These are phyloP conservation scores for Colletotrichum sp. DNA, from an alignment of 2,329 filamentous ascomycete species.

Conservation along the genomic window DNA sequence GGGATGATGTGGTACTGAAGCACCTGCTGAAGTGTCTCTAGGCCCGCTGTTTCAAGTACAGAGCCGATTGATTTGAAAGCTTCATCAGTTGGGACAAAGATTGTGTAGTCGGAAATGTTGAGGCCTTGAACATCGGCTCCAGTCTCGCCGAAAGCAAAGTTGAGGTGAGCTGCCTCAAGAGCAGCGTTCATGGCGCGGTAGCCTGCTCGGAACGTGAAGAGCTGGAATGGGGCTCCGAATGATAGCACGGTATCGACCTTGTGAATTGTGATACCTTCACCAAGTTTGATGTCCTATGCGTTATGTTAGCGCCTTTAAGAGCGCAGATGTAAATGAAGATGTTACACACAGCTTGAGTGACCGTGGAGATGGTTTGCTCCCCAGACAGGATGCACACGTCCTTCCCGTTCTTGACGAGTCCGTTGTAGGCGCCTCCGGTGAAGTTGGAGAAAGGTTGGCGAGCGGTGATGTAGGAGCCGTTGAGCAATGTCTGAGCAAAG, in stretches of 20 bases:
- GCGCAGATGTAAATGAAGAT: no score
- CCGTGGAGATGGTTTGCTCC: constrained; percentile 33
- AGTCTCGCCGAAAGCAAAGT: constrained; percentile 28
- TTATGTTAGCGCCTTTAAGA: background rate
- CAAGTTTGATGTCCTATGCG: constrained; percentile 31
- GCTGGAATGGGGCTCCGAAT: constrained; percentile 33
- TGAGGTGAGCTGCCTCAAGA: constrained; percentile 28
- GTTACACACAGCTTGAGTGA: constrained; percentile 33
- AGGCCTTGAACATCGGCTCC: constrained; percentile 21
- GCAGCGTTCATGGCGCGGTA: constrained; percentile 33
- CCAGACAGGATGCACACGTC: constrained; percentile 37
- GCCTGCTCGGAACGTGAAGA: constrained; percentile 31
- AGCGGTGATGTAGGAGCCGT: constrained; percentile 31
- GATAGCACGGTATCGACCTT: constrained; percentile 31
- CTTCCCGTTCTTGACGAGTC: constrained; percentile 33
- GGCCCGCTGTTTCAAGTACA: constrained; percentile 26
- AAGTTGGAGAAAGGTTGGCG: constrained; percentile 41
- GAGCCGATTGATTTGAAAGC: constrained; percentile 66
- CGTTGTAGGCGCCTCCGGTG: constrained; percentile 40
- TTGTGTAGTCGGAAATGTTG: constrained; percentile 64
- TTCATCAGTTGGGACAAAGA: constrained; percentile 80
- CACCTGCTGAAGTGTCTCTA: constrained; percentile 29
- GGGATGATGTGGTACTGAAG: constrained; percentile 35
- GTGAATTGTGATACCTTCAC: constrained; percentile 32
- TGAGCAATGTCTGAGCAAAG: constrained; percentile 33